Base-by-base conservation (phyloP, 345 rosid species). In the Acer yangbiense region DNA sequence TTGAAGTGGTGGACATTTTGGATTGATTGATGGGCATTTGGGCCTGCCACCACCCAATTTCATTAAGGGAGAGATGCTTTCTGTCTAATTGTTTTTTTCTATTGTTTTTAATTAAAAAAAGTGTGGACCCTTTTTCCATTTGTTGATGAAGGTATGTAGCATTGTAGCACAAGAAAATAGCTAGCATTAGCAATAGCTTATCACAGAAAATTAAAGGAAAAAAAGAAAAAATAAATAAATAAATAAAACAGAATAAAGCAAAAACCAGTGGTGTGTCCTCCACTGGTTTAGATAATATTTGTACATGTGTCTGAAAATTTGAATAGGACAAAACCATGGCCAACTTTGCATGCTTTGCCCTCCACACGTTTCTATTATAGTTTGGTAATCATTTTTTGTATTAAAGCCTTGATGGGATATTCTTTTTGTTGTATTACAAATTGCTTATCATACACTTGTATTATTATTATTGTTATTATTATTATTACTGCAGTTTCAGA, bases 21-120 rank as follows among this genome's bases (percentile, higher is more conserved):
- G 74, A 73, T 69, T 80, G 83, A 83, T 83, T 83, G 79, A 71
- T 74, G 71, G 32, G 55, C 68, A 70, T 43, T 71, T 61, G 70
- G 74, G 76, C 78, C 76, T 61, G 27, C 25, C 65, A 48, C 80
- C 61, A 41, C 21, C 66, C 25, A 14, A 65, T 35, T 68, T 29
- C 18, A 54, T 54, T 14, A 20, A 25, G 65, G 69, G 9, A 32
- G 39, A 69, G 81, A 76, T 79, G 79, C 71, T 66, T 65, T 73
- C 39, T 69, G 79, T 60, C 81, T 50, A 32, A 23, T 39, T 35
- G 1, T 41, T 8, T 41, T 8, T 41, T 41, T 41, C 44, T 41
- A 43, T 43, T 43, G 6, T 43, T 43, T 43, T 43, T 6, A 41
- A 7, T 3, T 43, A 3, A 8, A 43, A 43, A 43, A 43, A 43